A percentile compares a stretch with the other conserved stretches of the same genome.
These are phyloP conservation scores for Gossypium gossypioides DNA, from an alignment of 441 rosid species.

Conservation along the genomic window DNA sequence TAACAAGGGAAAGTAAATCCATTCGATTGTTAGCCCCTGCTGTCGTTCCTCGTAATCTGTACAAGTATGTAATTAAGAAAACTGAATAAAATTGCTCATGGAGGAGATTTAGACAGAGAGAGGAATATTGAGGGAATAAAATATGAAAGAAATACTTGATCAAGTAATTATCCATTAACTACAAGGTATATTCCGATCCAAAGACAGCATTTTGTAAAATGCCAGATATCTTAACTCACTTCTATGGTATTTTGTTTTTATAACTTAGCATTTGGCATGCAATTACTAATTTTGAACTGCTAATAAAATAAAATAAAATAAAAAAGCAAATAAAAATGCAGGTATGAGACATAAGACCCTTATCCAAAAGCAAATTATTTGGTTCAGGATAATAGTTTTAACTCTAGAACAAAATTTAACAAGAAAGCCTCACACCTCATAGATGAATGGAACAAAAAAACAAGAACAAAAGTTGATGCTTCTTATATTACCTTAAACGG, in stretches of 20 bases:
- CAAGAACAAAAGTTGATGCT: not conserved
- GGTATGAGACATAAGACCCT: not conserved
- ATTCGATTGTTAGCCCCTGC: slow-evolving; percentile 75
- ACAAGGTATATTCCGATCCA: not conserved
- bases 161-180: not conserved
- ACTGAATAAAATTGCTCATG: not conserved
- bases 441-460: not conserved
- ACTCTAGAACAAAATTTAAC: not conserved
- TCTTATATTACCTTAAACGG: slow-evolving; percentile 52
- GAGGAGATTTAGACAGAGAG: not conserved
- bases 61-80: slow-evolving; percentile 4
- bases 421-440: not conserved
- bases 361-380: not conserved
- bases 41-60: slow-evolving; percentile 66
- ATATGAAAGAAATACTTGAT: not conserved
- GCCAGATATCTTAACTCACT: not conserved
- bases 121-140: not conserved
- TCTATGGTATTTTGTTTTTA: not conserved
- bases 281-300: not conserved
- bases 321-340: not conserved
- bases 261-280: not conserved
- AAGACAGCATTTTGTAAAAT: not conserved
- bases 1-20: slow-evolving; percentile 81
- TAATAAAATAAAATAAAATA: not conserved
- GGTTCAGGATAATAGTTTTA: not conserved